Conservation (phyloP, 2,329 filamentous ascomycete species). For the Nemania diffusa region DNA sequence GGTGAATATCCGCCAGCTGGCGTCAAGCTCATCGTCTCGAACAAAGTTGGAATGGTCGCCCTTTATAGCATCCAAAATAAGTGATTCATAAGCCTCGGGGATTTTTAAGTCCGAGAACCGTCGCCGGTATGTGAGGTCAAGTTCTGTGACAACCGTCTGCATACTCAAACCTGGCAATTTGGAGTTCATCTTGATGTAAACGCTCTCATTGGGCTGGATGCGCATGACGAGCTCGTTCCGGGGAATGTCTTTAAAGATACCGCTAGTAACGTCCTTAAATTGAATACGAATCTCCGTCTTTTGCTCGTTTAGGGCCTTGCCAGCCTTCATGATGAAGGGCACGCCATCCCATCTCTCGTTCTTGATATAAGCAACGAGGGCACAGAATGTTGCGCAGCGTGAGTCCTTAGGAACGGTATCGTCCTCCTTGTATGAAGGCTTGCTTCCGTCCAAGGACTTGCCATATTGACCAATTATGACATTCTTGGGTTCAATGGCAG, state of each 20-base stretch:
- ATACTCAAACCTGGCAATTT: constrained; percentile 98
- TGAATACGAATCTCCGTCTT: constrained; percentile 99
- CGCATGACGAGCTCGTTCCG: constrained; percentile 99
- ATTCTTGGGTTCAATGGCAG: constrained; percentile 97
- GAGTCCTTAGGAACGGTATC: constrained; percentile 98
- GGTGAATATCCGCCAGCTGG: constrained; percentile 98
- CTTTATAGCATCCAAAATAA: constrained; percentile 97
- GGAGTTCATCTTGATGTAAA: constrained; percentile 99
- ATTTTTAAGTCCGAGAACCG: constrained; percentile 99
- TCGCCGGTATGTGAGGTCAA: constrained; percentile 96
- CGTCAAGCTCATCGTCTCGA: constrained; percentile 94
- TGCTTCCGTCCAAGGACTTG: constrained; percentile 93
- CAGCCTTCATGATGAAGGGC: constrained; percentile 99
- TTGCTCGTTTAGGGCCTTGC: constrained; percentile 98
- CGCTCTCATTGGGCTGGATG: constrained; percentile 98
- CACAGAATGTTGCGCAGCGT: constrained; percentile 97
- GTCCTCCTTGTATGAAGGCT: constrained; percentile 98
- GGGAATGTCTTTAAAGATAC: constrained; percentile 99
- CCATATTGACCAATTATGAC: constrained; percentile 99
- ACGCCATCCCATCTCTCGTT: constrained; percentile 99
- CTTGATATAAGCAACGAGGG: constrained; percentile 97
- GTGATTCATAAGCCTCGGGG: constrained; percentile 96
- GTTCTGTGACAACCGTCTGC: constrained; percentile 98
- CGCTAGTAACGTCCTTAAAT: constrained; percentile 99
- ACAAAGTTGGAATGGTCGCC: constrained; percentile 99